A percentile compares a stretch with the other conserved stretches of the same genome.
phyloP scores from a whole-genome alignment of 169 alveolate species.

The Cryptosporidium sp. region DNA sequence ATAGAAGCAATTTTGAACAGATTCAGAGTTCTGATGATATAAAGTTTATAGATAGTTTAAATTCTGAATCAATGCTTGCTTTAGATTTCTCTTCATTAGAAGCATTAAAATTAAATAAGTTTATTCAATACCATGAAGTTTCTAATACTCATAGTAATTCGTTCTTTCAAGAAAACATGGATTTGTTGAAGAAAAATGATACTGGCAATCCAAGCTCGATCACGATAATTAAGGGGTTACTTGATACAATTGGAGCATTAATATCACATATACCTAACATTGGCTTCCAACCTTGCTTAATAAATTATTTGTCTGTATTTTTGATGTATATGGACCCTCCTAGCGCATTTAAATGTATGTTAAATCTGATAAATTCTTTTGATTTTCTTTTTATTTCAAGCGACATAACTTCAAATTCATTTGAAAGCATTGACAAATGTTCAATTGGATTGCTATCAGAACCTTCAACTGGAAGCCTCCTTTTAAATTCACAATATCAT shows the following conservation, averaged over 20 bases:
- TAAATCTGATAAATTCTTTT: constrained; percentile 42
- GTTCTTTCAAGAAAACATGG: not conserved
- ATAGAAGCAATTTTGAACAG: not conserved
- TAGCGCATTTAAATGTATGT: constrained; percentile 58
- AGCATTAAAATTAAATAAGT: constrained; percentile 17
- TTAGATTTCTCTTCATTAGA: constrained; percentile 47
- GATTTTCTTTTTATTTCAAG: constrained; percentile 35
- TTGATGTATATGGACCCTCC: constrained; percentile 75
- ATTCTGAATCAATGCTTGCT: not conserved
- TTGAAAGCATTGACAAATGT: not conserved
- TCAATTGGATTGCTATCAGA: not conserved
- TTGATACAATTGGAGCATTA: constrained; percentile 59
- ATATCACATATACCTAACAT: constrained; percentile 43
- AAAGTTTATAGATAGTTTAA: not conserved
- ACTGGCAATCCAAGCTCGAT: not conserved
- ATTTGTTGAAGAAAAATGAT: not conserved
- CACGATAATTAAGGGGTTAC: constrained; percentile 58
- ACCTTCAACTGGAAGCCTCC: not conserved
- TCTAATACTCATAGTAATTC: not conserved
- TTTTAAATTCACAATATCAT: constrained; percentile 7
- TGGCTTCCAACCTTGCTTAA: constrained; percentile 70
- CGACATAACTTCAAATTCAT: too few species aligned
- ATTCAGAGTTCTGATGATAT: not conserved
- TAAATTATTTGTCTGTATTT: constrained; percentile 37
- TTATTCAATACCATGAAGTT: constrained; percentile 43